Percentiles rank a stretch among this genome's conserved stretches.
Evolutionary conservation across 192 early-diverging fungal species (phyloP).

Genomic region (Coemansia guatemalensis): DNA sequence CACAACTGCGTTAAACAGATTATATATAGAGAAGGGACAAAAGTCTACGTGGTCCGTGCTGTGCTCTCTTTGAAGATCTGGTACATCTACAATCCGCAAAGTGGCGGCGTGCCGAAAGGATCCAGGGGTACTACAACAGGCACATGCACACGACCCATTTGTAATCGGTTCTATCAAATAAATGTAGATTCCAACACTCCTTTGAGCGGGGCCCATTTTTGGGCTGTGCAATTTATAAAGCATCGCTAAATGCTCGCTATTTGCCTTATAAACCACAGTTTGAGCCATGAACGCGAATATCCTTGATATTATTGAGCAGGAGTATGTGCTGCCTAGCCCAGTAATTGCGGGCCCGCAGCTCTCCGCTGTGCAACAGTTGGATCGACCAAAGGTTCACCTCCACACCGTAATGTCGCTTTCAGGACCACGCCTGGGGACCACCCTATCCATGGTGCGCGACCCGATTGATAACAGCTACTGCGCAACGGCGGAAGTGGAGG

Average conservation of each 20-base stretch:
- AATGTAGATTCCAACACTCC: too few relatives aligned
- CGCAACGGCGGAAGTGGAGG: conserved; percentile 16
- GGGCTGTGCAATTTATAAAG: too few relatives aligned
- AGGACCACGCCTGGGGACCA: conserved; percentile 21
- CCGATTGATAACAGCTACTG: conserved; percentile 43
- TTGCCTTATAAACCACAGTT: background rate
- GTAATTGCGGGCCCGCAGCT: conserved; percentile 31
- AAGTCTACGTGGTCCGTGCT: too few relatives aligned
- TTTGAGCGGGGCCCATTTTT: too few relatives aligned
- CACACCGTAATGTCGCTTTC: conserved; percentile 25
- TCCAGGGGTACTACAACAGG: too few relatives aligned
- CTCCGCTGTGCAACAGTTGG: conserved; percentile 24
- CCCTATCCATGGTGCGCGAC: conserved; percentile 36
- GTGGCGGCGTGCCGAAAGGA: too few relatives aligned
- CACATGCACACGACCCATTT: conserved; percentile 7
- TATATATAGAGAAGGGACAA: too few relatives aligned
- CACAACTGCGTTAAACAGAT: too few relatives aligned
- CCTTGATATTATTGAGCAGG: conserved; percentile 28
- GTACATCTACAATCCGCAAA: too few relatives aligned
- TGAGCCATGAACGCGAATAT: conserved; percentile 28
- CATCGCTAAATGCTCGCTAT: too few relatives aligned
- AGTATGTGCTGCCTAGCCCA: conserved; percentile 32
- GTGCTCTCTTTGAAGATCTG: too few relatives aligned
- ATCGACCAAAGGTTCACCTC: conserved; percentile 14
- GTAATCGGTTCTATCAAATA: too few relatives aligned